Evolutionary conservation across 2,329 filamentous ascomycete species (phyloP), one percentile per base, ranked within the genome.

Genomic region (Epichloe sibirici): DNA sequence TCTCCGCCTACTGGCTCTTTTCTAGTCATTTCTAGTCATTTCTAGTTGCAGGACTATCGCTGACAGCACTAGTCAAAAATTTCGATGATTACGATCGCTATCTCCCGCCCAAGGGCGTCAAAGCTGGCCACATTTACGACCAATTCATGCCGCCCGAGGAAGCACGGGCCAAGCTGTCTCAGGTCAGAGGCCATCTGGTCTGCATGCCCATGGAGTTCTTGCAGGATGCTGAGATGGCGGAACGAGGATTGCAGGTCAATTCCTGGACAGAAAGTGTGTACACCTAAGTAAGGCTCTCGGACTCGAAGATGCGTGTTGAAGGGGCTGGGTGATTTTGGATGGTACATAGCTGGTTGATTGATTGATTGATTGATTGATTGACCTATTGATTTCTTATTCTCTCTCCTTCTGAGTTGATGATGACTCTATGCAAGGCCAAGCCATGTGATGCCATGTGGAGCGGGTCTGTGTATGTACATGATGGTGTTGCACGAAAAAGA

Each of bases 141-240:
- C 80, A 80, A 54, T 88, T 85, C 67, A 77, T 86, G 66, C 85
- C 86, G 0, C 78, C 82, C 0, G 74, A 83, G 25, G 84, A 94
- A 52, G 82, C 93, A 6, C 78, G 87, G 15, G 67, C 76, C 58
- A 89, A 91, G 66, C 72, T 97, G 48, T 83, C 89, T 61, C 76
- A 85, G 63, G 81, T 97, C 59, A 84, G 82, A 70, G 91, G 91
- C 0, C 91, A 97, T 71, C 68, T 97, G 42, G 91, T 97, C 6
- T 94, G 88, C 88, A 91, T 95, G 83, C 90, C 90, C n/a, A 67
- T 97, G 62, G 81, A 90, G 45, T 97, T 95, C 65, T 69, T 97
- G 63, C 76, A 79, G 61, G 83, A 95, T 57, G 89, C 84, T 0
- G 78, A 88, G 61, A 94, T 97, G 90, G 90, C 90, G 0, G 90